These are phyloP conservation scores for Cercospora sp. DNA, from an alignment of 2,329 filamentous ascomycete species.

Conservation along the genomic window DNA sequence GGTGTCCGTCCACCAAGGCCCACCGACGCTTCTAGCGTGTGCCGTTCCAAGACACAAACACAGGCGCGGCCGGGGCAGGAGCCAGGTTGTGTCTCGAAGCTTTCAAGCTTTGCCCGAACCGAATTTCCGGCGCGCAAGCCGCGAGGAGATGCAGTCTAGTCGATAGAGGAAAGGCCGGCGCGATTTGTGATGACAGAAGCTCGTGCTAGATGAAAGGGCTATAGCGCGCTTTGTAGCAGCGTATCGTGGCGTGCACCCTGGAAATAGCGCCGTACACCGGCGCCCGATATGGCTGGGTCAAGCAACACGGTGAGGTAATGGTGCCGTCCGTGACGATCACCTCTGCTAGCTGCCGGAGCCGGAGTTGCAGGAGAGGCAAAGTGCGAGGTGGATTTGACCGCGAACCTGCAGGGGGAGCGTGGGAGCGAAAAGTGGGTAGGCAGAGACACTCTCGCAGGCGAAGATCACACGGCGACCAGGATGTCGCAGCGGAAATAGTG, in stretches of 20 bases:
- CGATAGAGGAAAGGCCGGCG: constrained; percentile 32
- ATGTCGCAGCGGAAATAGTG: constrained; percentile 7
- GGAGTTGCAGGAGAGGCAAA: constrained; percentile 27
- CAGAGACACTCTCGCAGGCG: constrained; percentile 21
- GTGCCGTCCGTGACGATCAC: constrained; percentile 34
- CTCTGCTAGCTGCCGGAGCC: constrained; percentile 33
- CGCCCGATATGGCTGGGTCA: constrained; percentile 35
- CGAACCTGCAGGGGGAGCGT: constrained; percentile 25
- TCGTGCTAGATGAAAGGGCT: constrained; percentile 32
- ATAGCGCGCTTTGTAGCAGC: constrained; percentile 34
- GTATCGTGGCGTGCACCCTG: constrained; percentile 41
- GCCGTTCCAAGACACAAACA: constrained; percentile 26
- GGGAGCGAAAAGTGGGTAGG: constrained; percentile 29
- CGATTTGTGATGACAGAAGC: constrained; percentile 26
- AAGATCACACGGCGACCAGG: constrained; percentile 13
- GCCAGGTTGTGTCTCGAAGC: constrained; percentile 24
- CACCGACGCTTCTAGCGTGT: constrained; percentile 38
- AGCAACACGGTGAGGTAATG: constrained; percentile 39
- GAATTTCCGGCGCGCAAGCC: constrained; percentile 33
- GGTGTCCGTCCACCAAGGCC: constrained; percentile 35
- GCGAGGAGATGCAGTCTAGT: constrained; percentile 30
- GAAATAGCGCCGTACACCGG: constrained; percentile 40
- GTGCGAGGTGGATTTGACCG: constrained; percentile 30
- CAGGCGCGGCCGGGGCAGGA: constrained; percentile 23
- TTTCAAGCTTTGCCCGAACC: constrained; percentile 31